Evolutionary conservation across 2,329 filamentous ascomycete genomes (phyloP).

Genomic region (Aspergillus neoniger): DNA sequence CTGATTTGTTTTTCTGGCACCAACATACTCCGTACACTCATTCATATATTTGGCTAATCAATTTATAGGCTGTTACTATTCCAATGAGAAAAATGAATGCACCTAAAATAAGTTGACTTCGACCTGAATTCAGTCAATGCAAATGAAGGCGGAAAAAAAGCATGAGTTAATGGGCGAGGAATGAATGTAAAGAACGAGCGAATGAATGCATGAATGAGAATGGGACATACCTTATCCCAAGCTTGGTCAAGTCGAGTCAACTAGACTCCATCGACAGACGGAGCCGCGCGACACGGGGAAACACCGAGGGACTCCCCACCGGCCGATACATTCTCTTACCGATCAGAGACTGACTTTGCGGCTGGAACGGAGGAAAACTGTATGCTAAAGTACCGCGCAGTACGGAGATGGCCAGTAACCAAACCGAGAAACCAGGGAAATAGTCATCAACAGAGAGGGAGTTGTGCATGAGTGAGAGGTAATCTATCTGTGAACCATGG

Average conservation of each 20-base stretch:
- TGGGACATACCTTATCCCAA: not conserved
- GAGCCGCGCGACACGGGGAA: not conserved
- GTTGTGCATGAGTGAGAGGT: not conserved
- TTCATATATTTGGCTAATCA: no score
- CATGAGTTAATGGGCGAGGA: no score
- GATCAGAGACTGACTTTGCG: not conserved
- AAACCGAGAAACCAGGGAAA: no score
- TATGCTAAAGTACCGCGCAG: not conserved
- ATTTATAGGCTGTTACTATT: no score
- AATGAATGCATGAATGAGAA: no score
- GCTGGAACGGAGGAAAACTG: not conserved
- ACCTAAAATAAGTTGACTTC: not conserved
- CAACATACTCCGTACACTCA: no score
- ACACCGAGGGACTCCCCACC: not conserved
- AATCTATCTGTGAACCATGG: not conserved
- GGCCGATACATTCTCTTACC: not conserved
- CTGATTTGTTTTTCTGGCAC: no score
- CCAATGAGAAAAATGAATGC: no score
- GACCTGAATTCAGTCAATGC: not conserved
- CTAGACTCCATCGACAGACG: not conserved
- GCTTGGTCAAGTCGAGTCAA: not conserved
- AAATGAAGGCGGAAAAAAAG: not conserved
- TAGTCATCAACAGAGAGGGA: no score
- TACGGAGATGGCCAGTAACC: not conserved
- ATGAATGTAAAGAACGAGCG: no score